Evolutionary conservation across 768 basidiomycete genomes (phyloP).

Genomic region (Lentinus tigrinus): DNA sequence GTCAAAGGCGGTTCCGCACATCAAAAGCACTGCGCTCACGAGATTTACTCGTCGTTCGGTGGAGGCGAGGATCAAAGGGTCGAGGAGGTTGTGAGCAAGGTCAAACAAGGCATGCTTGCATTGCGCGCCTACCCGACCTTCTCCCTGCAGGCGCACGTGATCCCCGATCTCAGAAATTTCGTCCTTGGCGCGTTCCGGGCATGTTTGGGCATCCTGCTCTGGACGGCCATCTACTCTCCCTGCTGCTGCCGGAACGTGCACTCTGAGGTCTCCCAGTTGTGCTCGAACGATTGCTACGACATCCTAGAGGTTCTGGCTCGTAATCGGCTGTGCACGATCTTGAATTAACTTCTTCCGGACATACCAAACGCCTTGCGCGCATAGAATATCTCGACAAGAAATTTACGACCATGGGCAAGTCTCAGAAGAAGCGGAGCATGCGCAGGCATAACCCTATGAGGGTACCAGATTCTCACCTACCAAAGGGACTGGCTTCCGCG

Average conservation of each 20-base stretch:
- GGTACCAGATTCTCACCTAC: slow-evolving; percentile 90
- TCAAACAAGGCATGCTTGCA: neutral
- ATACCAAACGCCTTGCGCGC: neutral
- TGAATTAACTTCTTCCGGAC: neutral
- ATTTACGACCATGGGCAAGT: slow-evolving; percentile 73
- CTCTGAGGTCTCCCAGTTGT: too few species aligned
- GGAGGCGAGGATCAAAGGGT: neutral
- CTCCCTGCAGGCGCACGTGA: neutral
- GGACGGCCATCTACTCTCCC: neutral
- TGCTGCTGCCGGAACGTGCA: neutral
- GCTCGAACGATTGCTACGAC: neutral
- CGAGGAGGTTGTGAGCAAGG: neutral
- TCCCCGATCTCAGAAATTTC: slow-evolving; percentile 16
- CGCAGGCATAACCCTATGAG: slow-evolving; percentile 91
- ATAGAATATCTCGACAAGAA: neutral
- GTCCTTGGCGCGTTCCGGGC: neutral
- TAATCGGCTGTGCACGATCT: neutral
- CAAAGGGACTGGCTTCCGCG: slow-evolving; percentile 76
- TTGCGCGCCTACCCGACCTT: too few species aligned
- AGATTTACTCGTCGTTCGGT: neutral
- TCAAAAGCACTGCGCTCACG: neutral
- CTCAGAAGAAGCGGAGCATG: slow-evolving; percentile 83
- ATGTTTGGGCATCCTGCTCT: neutral
- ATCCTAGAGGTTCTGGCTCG: neutral
- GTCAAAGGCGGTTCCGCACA: neutral